These are phyloP conservation scores for Chlamydomonas eustigma DNA, from an alignment of 139 green algal genomes.

Conservation along the genomic window DNA sequence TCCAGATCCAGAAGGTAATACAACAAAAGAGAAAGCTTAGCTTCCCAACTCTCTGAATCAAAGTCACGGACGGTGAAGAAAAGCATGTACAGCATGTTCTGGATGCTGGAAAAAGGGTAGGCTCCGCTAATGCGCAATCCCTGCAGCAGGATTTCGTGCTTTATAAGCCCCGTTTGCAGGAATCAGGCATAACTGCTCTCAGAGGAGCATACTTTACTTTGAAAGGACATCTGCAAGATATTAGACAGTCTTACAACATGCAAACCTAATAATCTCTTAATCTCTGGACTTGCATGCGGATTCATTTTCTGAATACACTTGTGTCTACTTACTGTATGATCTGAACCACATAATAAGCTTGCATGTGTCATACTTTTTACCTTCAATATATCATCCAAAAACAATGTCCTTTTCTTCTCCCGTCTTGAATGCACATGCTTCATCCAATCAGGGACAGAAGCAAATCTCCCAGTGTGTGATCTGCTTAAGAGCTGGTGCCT, in stretches of 20 bases:
- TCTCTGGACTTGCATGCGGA: no score
- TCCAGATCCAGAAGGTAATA: slow-evolving; percentile 53
- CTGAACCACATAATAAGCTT: no score
- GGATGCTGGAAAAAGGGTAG: slow-evolving; percentile 14
- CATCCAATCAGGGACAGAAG: slow-evolving; percentile 47
- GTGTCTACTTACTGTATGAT: no score
- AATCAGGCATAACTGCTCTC: no score
- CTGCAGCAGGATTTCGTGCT: no score
- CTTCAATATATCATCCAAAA: slow-evolving; percentile 37
- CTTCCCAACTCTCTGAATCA: slow-evolving; percentile 9
- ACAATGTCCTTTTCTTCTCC: slow-evolving; percentile 16
- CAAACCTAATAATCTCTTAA: no score
- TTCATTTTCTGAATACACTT: no score
- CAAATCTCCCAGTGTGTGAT: slow-evolving; percentile 31
- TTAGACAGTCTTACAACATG: no score
- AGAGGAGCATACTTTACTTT: no score
- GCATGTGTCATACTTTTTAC: no score
- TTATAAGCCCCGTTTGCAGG: no score
- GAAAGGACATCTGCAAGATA: no score
- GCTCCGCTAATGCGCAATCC: not conserved
- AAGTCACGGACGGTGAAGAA: slow-evolving; percentile 33
- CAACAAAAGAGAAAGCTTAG: slow-evolving; percentile 49
- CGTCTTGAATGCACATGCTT: slow-evolving; percentile 21
- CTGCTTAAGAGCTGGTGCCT: not conserved
- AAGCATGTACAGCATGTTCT: slow-evolving; percentile 28